phyloP scores from a whole-genome alignment of 2,329 filamentous ascomycete genomes.

The Colletotrichum sp. region DNA sequence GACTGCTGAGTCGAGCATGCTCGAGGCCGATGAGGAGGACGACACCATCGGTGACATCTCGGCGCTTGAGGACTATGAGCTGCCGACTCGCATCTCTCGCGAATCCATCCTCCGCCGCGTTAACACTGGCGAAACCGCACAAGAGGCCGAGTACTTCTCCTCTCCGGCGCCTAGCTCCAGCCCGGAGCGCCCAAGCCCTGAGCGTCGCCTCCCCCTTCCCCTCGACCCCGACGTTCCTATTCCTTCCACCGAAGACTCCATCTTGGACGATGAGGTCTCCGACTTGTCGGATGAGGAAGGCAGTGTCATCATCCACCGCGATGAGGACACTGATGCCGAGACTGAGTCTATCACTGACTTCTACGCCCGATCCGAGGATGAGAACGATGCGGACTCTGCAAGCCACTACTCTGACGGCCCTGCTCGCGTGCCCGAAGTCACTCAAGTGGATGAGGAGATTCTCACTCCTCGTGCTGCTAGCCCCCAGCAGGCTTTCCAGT shows the following conservation, averaged over 20 bases:
- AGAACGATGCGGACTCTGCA: slow-evolving; percentile 55
- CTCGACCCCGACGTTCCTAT: slow-evolving; percentile 91
- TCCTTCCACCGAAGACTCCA: slow-evolving; percentile 79
- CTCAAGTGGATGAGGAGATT: slow-evolving; percentile 46
- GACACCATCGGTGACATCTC: slow-evolving; percentile 66
- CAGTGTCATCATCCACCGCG: slow-evolving; percentile 71
- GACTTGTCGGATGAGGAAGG: slow-evolving; percentile 51
- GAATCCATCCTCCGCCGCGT: slow-evolving; percentile 93
- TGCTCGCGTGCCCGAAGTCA: slow-evolving; percentile 14
- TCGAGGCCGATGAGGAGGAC: slow-evolving; percentile 57
- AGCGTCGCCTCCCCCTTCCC: slow-evolving; percentile 54
- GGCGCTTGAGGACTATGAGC: slow-evolving; percentile 65
- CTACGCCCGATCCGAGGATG: slow-evolving; percentile 60
- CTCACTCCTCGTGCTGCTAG: slow-evolving; percentile 56
- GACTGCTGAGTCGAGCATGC: slow-evolving; percentile 27
- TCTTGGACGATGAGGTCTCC: slow-evolving; percentile 47
- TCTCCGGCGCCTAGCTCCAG: slow-evolving; percentile 65
- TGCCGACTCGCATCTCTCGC: slow-evolving; percentile 82
- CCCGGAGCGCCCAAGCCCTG: slow-evolving; percentile 52
- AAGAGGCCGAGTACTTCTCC: slow-evolving; percentile 68
- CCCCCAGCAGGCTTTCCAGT: slow-evolving; percentile 33
- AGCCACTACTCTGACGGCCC: slow-evolving; percentile 60
- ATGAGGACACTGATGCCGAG: slow-evolving; percentile 67
- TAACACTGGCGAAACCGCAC: slow-evolving; percentile 62
- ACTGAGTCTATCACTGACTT: slow-evolving; percentile 73